Conservation (phyloP, 805 yeast genomes). For the Pichia cephalocereana region DNA sequence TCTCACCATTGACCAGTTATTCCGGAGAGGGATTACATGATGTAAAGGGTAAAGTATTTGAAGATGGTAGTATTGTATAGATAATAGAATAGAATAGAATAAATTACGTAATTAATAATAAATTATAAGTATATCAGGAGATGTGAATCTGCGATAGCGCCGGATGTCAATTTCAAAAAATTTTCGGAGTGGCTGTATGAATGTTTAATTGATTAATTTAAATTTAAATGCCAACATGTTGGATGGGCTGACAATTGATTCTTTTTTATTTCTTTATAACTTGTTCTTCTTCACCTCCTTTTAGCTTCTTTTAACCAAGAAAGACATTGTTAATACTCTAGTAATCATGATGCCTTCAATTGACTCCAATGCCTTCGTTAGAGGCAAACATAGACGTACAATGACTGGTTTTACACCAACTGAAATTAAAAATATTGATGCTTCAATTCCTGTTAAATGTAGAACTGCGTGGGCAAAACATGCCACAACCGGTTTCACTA, state of each 20-base stretch:
- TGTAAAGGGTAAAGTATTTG: neutral
- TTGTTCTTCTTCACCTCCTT: neutral
- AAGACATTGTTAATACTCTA: too few species aligned
- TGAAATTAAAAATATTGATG: slow-evolving; percentile 76
- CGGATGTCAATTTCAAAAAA: too few species aligned
- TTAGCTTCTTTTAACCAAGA: neutral
- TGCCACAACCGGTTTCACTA: slow-evolving; percentile 41
- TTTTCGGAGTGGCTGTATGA: too few species aligned
- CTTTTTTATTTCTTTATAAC: too few species aligned
- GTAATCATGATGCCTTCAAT: slow-evolving; percentile 1
- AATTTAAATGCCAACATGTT: too few species aligned
- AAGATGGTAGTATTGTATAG: neutral
- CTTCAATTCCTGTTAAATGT: slow-evolving; percentile 69
- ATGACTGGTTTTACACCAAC: slow-evolving; percentile 88
- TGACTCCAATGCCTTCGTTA: neutral
- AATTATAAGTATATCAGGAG: too few species aligned
- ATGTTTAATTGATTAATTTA: too few species aligned
- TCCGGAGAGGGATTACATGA: slow-evolving; percentile 57
- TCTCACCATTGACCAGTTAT: slow-evolving; percentile 67
- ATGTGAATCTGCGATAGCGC: too few species aligned
- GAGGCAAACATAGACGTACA: slow-evolving; percentile 51
- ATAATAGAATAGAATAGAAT: neutral
- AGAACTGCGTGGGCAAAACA: slow-evolving; percentile 71
- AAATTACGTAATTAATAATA: too few species aligned
- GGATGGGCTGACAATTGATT: too few species aligned